Base-by-base conservation (phyloP, 176 grass and related monocot species). In the Oryza glumipatula region DNA sequence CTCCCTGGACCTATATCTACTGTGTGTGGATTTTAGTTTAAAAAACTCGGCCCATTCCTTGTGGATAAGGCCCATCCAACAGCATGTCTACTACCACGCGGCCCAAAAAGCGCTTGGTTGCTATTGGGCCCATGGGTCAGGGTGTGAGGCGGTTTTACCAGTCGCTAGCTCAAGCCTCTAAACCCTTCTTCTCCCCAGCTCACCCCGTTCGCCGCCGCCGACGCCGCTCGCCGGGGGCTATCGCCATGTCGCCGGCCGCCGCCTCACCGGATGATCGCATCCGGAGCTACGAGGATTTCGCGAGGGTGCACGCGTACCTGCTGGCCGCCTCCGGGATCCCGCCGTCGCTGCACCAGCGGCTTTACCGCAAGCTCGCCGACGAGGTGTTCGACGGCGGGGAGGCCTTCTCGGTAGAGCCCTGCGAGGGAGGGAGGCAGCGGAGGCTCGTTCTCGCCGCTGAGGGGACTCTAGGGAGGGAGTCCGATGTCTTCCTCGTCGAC, bases 301-400 rank as follows among this genome's bases (percentile, higher is more conserved):
- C 77, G 15, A 84, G 73, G 72, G 93, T 93, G 58, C 95, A 98
- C 72, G 76, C 87, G 32, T 91, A 87, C 72, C 91, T 98, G 38
- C 89, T 98, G 7, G 89, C 89, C 6, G 89, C 89, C 33, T 87
- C 93, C 33, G 93, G 93, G 15, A 22, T 98, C 28, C 95, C 95
- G 11, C 36, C 60, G 32, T 30, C 84, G 58, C 90, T 98, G 78
- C 82, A 98, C 69, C 80, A 63, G 54, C 91, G 43, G 79, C 88
- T 98, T 24, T 93, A 91, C 95, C 54, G 56, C 77, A 98, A 95
- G 85, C 93, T 98, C 72, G 87, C 87, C 26, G 83, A 70, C 70
- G 95, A 98, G 76, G 94, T 88, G n/a, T 95, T 98, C 85, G 95
- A 98, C 82, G 91, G 93, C 21, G 95, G 95, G 68, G 85, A 93